phyloP scores from a whole-genome alignment of 306 rosid species.

The Pyrus communis region DNA sequence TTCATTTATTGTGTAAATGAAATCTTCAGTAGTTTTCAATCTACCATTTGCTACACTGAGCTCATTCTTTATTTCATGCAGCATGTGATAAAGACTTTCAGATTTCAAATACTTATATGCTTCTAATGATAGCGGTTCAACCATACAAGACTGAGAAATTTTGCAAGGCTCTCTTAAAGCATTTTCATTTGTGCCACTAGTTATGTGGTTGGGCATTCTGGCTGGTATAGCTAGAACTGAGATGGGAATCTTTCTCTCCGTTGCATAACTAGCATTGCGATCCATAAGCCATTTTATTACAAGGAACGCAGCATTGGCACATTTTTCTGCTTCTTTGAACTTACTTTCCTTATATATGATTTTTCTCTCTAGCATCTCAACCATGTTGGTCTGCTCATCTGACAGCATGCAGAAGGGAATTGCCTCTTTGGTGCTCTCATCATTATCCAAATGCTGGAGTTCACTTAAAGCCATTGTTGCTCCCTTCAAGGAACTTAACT shows the following conservation, averaged over 20 bases:
- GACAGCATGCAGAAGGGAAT: constrained; percentile 28
- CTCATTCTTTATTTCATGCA: constrained; percentile 45
- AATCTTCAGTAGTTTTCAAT: constrained; percentile 44
- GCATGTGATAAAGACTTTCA: constrained; percentile 21
- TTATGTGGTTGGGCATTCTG: constrained; percentile 17
- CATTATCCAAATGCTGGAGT: constrained; percentile 37
- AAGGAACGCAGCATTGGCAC: constrained; percentile 44
- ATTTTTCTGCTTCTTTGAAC: constrained; percentile 38
- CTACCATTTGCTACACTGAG: constrained; percentile 39
- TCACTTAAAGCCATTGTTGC: constrained; percentile 63
- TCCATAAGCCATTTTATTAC: constrained; percentile 56
- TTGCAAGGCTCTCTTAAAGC: constrained; percentile 27
- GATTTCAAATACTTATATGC: constrained; percentile 19
- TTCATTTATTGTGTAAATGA: constrained; percentile 18
- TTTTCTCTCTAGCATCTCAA: constrained; percentile 35
- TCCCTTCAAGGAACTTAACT: constrained; percentile 67
- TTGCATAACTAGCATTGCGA: constrained; percentile 21
- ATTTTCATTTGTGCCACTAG: constrained; percentile 22
- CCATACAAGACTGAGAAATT: constrained; percentile 17
- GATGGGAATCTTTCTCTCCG: constrained; percentile 19
- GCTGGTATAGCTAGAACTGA: constrained; percentile 24
- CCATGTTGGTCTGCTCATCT: constrained; percentile 42
- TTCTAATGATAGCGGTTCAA: constrained; percentile 19
- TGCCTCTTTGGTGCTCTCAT: constrained; percentile 30
- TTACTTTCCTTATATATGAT: constrained; percentile 33